Conservation (phyloP, 257 asterid species). For the Parsonsia alboflavescens region DNA sequence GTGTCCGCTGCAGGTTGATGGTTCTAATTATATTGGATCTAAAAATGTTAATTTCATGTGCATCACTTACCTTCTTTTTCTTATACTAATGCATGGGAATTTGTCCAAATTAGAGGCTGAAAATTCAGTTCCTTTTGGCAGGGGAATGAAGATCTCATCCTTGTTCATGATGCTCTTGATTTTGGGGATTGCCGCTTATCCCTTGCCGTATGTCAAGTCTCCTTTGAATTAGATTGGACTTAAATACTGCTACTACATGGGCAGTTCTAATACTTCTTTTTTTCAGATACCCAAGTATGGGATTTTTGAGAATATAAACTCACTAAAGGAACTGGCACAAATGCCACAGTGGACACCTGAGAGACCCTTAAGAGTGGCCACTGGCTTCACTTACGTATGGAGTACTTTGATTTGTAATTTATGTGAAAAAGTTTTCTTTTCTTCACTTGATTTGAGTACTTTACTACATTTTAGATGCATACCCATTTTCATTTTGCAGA, state of each 20-base stretch:
- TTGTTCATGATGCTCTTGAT: constrained; percentile 84
- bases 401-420: constrained; percentile 4
- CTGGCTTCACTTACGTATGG: constrained; percentile 87
- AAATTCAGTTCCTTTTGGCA: constrained; percentile 29
- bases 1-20: background rate
- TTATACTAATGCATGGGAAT: background rate
- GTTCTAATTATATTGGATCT: background rate
- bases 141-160: constrained; percentile 88
- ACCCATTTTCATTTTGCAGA: constrained; percentile 38
- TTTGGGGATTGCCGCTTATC: constrained; percentile 95
- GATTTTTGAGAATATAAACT: constrained; percentile 84
- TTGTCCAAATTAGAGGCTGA: constrained; percentile 12
- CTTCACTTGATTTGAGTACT: background rate
- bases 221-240: background rate
- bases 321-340: constrained; percentile 74
- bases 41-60: background rate
- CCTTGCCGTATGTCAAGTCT: constrained; percentile 60
- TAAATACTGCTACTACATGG: constrained; percentile 9
- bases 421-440: constrained; percentile 6
- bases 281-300: constrained; percentile 93
- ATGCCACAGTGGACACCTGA: constrained; percentile 97
- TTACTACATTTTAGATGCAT: background rate
- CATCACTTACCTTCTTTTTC: background rate
- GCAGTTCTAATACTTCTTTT: constrained; percentile 13
- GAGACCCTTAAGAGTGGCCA: constrained; percentile 95